A percentile compares a stretch with the other conserved stretches of the same genome.
Conservation (phyloP, 306 rosid species). For the Delonix regia region DNA sequence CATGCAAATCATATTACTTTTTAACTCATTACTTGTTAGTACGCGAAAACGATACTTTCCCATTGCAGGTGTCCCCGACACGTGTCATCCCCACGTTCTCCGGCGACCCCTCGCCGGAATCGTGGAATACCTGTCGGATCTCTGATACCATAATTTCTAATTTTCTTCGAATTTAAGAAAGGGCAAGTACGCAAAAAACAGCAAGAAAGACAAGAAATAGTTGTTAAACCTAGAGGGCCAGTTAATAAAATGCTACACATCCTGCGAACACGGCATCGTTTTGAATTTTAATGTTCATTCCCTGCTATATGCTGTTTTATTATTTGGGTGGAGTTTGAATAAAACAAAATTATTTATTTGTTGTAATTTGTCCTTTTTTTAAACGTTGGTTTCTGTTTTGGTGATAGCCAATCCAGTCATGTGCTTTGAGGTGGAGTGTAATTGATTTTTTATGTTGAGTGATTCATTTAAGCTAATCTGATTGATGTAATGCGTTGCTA, state of each 20-base stretch:
- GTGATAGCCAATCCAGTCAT: slow-evolving; percentile 4
- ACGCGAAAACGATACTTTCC: slow-evolving; percentile 42
- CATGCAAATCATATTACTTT: slow-evolving; percentile 65
- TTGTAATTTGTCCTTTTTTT: neutral
- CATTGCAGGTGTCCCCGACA: slow-evolving; percentile 44
- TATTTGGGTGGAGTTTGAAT: too few relatives aligned
- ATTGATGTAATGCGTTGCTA: neutral
- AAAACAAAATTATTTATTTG: too few relatives aligned
- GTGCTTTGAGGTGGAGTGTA: slow-evolving; percentile 9
- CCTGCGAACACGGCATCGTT: neutral
- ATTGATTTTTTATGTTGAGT: neutral
- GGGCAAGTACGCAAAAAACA: neutral
- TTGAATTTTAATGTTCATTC: neutral
- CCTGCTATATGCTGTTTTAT: neutral
- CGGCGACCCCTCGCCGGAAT: slow-evolving; percentile 39
- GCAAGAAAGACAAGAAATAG: neutral
- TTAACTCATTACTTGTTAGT: slow-evolving; percentile 38
- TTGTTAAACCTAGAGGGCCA: neutral
- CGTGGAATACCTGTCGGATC: slow-evolving; percentile 42
- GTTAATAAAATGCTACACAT: slow-evolving; percentile 7
- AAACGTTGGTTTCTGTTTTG: neutral
- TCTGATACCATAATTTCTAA: slow-evolving; percentile 16
- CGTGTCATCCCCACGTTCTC: slow-evolving; percentile 42
- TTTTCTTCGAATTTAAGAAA: slow-evolving; percentile 7
- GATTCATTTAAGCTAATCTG: slow-evolving; percentile 15